These are phyloP conservation scores for Penicillium sp. DNA, from an alignment of 2,329 filamentous ascomycete species.

Conservation along the genomic window DNA sequence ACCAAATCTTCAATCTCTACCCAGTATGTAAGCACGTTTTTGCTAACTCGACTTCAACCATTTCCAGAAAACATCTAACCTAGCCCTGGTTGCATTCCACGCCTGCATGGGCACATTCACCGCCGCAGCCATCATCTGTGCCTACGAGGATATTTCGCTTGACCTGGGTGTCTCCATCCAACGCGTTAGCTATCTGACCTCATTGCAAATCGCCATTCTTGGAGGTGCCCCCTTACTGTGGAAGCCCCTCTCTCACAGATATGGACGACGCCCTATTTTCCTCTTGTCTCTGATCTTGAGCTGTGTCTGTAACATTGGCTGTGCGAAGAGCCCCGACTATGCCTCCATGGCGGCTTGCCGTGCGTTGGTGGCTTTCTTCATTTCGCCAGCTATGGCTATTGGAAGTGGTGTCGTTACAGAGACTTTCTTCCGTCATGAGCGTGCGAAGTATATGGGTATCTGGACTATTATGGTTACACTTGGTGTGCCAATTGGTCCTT, in stretches of 20 bases:
- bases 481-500: slow-evolving; percentile 51
- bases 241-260: slow-evolving; percentile 61
- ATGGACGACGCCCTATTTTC: slow-evolving; percentile 62
- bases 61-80: slow-evolving; percentile 58
- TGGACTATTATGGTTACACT: slow-evolving; percentile 60
- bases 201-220: slow-evolving; percentile 61
- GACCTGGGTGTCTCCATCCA: slow-evolving; percentile 59
- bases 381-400: slow-evolving; percentile 58
- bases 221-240: slow-evolving; percentile 63
- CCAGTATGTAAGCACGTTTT: not conserved
- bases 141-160: slow-evolving; percentile 59
- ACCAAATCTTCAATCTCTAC: not conserved
- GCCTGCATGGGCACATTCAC: slow-evolving; percentile 64
- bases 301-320: slow-evolving; percentile 60
- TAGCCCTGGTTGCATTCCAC: slow-evolving; percentile 63
- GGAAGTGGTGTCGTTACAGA: slow-evolving; percentile 63
- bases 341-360: slow-evolving; percentile 58
- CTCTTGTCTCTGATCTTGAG: slow-evolving; percentile 58
- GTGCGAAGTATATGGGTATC: slow-evolving; percentile 62
- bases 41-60: slow-evolving; percentile 6
- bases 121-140: slow-evolving; percentile 60
- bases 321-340: slow-evolving; percentile 58
- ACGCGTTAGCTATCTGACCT: slow-evolving; percentile 60
- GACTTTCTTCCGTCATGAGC: slow-evolving; percentile 61
- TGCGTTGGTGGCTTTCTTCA: slow-evolving; percentile 60